Evolutionary conservation across 805 yeast species (phyloP).

Genomic region (Candida glaebosa): DNA sequence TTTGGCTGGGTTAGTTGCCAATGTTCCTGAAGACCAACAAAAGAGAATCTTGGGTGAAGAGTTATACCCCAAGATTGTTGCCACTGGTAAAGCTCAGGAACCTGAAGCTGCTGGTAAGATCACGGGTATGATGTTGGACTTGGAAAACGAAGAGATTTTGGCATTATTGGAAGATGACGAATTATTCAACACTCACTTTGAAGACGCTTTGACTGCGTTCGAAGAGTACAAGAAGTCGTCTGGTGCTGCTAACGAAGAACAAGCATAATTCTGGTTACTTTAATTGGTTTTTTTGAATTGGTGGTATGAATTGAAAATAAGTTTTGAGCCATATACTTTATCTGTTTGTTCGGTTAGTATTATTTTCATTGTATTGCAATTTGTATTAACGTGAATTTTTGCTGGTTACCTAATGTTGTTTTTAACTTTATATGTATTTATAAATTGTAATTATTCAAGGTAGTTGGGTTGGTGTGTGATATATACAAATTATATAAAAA

Average conservation of each 20-base stretch:
- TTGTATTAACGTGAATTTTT: conserved; percentile 2
- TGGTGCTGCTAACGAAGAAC: conserved; percentile 14
- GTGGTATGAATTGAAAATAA: conserved; percentile 3
- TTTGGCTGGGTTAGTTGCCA: conserved; percentile 60
- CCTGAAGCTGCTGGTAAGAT: conserved; percentile 97
- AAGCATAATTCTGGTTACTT: conserved; percentile 13
- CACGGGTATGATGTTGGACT: conserved; percentile 97
- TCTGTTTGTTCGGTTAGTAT: background rate
- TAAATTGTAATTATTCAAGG: conserved; percentile 3
- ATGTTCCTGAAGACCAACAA: conserved; percentile 82
- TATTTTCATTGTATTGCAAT: background rate
- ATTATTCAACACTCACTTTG: conserved; percentile 83
- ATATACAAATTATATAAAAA: conserved; percentile 4
- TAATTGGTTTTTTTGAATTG: conserved; percentile 1
- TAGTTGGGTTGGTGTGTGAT: conserved; percentile 4
- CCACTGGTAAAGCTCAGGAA: conserved; percentile 82
- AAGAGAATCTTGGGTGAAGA: conserved; percentile 98
- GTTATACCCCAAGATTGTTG: conserved; percentile 86
- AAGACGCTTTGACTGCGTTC: conserved; percentile 92
- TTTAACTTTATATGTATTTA: background rate
- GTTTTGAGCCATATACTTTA: background rate
- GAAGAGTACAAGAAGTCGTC: conserved; percentile 75
- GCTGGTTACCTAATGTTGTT: conserved; percentile 3
- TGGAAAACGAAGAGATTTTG: conserved; percentile 87
- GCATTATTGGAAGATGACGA: conserved; percentile 87